These are phyloP conservation scores for Fomitopsis palustris DNA, from an alignment of 1,284 basidiomycete species.

Conservation along the genomic window DNA sequence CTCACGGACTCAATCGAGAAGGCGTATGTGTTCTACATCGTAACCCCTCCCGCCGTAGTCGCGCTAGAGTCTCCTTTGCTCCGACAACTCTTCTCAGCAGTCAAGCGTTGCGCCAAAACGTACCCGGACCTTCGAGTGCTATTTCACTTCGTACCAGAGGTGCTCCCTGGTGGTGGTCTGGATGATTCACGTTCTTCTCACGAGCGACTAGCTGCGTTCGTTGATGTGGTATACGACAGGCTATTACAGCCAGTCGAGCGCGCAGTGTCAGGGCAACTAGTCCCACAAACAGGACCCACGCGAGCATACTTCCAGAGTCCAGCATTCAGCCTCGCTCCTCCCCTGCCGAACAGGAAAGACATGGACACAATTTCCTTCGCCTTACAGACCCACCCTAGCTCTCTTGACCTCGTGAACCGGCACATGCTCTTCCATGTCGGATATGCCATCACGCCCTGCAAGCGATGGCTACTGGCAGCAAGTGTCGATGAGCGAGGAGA, in stretches of 20 bases:
- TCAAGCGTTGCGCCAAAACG: constrained; percentile 50
- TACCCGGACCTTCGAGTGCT: constrained; percentile 43
- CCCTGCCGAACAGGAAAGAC: constrained; percentile 30
- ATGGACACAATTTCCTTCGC: constrained; percentile 32
- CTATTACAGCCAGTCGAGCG: constrained; percentile 59
- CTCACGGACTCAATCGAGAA: constrained; percentile 34
- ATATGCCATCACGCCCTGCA: constrained; percentile 59
- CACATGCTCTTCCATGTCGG: constrained; percentile 73
- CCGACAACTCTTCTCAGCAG: constrained; percentile 59
- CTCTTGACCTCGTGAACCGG: constrained; percentile 67
- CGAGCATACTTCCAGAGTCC: constrained; percentile 58
- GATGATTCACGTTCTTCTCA: constrained; percentile 37
- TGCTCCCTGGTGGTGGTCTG: constrained; percentile 42
- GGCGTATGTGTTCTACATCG: constrained; percentile 70
- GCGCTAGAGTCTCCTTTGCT: constrained; percentile 56
- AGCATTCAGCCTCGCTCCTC: constrained; percentile 58
- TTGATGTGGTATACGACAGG: constrained; percentile 66
- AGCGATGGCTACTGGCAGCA: constrained; percentile 73
- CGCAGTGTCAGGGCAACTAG: constrained; percentile 49
- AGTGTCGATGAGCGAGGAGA: constrained; percentile 78
- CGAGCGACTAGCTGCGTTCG: constrained; percentile 44
- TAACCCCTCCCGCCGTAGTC: constrained; percentile 54
- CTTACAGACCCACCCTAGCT: constrained; percentile 40
- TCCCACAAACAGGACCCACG: constrained; percentile 34
- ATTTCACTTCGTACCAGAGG: constrained; percentile 70